These are phyloP conservation scores for Hawksworthiomyces lignivorus DNA, from an alignment of 2,329 filamentous ascomycete genomes.

Conservation along the genomic window DNA sequence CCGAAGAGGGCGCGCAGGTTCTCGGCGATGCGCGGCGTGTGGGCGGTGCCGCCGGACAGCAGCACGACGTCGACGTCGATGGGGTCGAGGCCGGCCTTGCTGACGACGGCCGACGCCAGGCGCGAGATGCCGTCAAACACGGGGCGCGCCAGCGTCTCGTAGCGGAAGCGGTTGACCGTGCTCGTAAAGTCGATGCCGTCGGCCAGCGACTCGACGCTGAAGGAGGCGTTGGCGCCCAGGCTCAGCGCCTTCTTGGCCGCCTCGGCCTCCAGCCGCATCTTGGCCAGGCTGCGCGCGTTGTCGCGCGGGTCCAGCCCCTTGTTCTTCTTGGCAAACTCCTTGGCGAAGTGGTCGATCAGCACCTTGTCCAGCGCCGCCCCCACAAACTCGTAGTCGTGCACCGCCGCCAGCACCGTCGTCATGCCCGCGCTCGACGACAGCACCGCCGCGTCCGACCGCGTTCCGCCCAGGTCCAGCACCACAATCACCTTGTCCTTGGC, in stretches of 20 bases:
- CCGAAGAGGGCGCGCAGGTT: conserved; percentile 78
- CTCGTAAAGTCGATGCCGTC: conserved; percentile 86
- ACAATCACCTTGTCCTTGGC: conserved; percentile 81
- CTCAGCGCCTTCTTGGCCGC: conserved; percentile 86
- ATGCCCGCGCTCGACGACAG: conserved; percentile 88
- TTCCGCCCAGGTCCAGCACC: conserved; percentile 88
- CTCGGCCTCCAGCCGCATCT: conserved; percentile 87
- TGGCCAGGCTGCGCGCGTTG: conserved; percentile 75
- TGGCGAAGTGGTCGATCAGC: conserved; percentile 91
- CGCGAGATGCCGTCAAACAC: conserved; percentile 83
- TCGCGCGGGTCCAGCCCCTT: conserved; percentile 72
- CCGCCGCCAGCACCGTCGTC: conserved; percentile 89
- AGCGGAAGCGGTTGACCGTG: conserved; percentile 87
- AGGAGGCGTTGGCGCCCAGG: conserved; percentile 77
- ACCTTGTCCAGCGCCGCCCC: conserved; percentile 82
- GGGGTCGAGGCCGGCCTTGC: conserved; percentile 87
- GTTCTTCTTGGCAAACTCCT: conserved; percentile 98
- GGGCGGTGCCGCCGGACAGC: conserved; percentile 81
- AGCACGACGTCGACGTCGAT: conserved; percentile 94
- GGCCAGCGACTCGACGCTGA: conserved; percentile 85
- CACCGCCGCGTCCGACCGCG: conserved; percentile 83
- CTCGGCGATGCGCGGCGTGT: conserved; percentile 86
- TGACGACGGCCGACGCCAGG: conserved; percentile 73
- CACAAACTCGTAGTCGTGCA: conserved; percentile 91
- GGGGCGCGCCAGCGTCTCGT: conserved; percentile 81